A percentile compares a stretch with the other conserved stretches of the same genome.
Conservation (phyloP, 169 alveolate genomes). For the Amoebophrya sp. region DNA sequence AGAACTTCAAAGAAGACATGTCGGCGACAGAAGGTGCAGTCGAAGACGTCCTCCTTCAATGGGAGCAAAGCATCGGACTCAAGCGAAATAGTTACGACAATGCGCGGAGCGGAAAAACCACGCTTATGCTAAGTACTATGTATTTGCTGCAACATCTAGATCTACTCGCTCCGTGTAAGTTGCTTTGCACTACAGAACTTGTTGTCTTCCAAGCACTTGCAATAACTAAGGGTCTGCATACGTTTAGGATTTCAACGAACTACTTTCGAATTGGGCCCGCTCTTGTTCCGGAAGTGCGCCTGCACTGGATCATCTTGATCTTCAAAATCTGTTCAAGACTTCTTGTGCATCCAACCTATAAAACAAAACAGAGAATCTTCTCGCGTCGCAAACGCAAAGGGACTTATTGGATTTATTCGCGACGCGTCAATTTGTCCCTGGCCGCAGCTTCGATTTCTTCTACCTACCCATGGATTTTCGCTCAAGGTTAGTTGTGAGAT, state of each 20-base stretch:
- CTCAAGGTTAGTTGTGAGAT: neutral
- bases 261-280: no score
- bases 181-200: no score
- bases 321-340: no score
- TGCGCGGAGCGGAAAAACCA: neutral
- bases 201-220: no score
- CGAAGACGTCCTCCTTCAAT: neutral
- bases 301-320: no score
- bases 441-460: neutral
- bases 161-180: no score
- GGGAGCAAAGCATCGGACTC: neutral
- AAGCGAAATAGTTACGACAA: neutral
- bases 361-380: neutral
- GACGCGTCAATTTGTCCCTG: neutral
- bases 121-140: constrained; percentile 4
- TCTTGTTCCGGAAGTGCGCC: no score
- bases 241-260: no score
- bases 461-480: neutral
- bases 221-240: no score
- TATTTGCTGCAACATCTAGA: no score
- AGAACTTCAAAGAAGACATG: no score
- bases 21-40: no score
- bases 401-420: neutral
- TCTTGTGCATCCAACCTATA: neutral
- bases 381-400: neutral